Conservation (phyloP, 108 stramenopile species). For the Conticribra weissflogii region DNA sequence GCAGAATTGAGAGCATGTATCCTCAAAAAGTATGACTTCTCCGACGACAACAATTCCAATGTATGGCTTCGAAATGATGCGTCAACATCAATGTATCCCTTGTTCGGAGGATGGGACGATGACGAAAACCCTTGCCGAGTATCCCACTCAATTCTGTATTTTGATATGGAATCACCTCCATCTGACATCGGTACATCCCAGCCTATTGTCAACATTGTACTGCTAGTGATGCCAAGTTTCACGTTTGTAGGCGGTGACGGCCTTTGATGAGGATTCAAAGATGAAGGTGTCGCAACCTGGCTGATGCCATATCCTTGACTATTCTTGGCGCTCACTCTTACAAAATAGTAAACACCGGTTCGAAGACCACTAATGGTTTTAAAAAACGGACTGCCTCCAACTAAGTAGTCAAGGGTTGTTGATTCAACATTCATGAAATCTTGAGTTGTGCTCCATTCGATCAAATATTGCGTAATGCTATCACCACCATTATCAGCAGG, state of each 20-base stretch:
- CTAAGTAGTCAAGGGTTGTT: slow-evolving; percentile 54
- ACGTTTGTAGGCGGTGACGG: slow-evolving; percentile 73
- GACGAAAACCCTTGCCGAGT: slow-evolving; percentile 60
- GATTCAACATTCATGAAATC: slow-evolving; percentile 45
- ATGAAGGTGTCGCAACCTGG: slow-evolving; percentile 69
- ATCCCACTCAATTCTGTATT: slow-evolving; percentile 89
- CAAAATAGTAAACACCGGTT: slow-evolving; percentile 70
- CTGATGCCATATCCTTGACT: slow-evolving; percentile 72
- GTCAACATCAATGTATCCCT: slow-evolving; percentile 62
- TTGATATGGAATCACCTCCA: slow-evolving; percentile 76
- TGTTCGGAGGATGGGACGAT: slow-evolving; percentile 57
- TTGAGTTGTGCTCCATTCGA: slow-evolving; percentile 70
- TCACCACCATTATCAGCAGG: slow-evolving; percentile 86
- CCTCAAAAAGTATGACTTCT: slow-evolving; percentile 61
- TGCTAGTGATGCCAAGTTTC: slow-evolving; percentile 64
- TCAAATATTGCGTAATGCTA: slow-evolving; percentile 67
- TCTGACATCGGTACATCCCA: slow-evolving; percentile 57
- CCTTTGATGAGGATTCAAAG: slow-evolving; percentile 71
- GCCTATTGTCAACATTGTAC: slow-evolving; percentile 81
- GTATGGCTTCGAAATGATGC: slow-evolving; percentile 50
- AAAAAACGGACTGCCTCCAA: slow-evolving; percentile 80
- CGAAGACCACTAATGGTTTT: slow-evolving; percentile 65
- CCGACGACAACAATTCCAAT: slow-evolving; percentile 42
- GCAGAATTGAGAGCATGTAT: slow-evolving; percentile 71
- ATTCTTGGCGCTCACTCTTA: slow-evolving; percentile 80